Base-by-base conservation (phyloP, 371 early-diverging fungal species). In the Massospora cicadina region DNA sequence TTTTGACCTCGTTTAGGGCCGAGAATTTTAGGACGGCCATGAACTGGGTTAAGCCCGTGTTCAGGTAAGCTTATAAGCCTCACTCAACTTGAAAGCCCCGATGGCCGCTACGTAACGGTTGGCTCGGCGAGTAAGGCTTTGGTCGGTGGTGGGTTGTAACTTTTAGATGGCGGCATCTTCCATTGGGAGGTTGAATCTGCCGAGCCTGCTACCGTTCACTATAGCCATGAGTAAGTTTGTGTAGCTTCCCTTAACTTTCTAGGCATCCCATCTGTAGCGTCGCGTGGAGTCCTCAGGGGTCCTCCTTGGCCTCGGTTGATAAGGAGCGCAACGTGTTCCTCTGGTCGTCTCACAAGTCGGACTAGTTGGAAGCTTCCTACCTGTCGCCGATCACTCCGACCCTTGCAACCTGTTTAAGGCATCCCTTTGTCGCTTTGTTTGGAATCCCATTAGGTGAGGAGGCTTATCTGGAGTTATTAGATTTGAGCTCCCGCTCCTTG, bases 31-130 rank as follows among this genome's bases (percentile, higher is more conserved):
- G 81, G 43, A 86, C 83, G 58, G 88, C 87, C 0, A 76, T 85
- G 66, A 94, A 93, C 74, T 94, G 91, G 91, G 78, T 90, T 23
- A 82, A 87, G 66, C 85, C 92, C 1, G 85, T 86, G 68, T 89
- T 89, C 67, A 84, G 83, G 83, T 83, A 79, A 24, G 23, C 12
- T 56, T n/a, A 30, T 43, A 33, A 23, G 26, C 53, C 23, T 13
- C 43, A 32, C 54, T 53, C 59, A 27, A 60, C 57, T 62, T 32
- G 60, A 31, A 70, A 90, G 93, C 72, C 89, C 92, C 54, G 93
- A 93, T 78, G 89, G 87, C 33, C 77, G 72, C 65, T 90, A 83
- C 72, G 81, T 90, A 10, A 83, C 86, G 55, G 86, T 90, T 0
- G 96, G 96, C 65, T 82, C 83, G 29, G 71, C 74, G 55, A 79